Evolutionary conservation across 805 yeast species (phyloP), one percentile per base, ranked within the genome.

Genomic region (Yamadazyma olivae): DNA sequence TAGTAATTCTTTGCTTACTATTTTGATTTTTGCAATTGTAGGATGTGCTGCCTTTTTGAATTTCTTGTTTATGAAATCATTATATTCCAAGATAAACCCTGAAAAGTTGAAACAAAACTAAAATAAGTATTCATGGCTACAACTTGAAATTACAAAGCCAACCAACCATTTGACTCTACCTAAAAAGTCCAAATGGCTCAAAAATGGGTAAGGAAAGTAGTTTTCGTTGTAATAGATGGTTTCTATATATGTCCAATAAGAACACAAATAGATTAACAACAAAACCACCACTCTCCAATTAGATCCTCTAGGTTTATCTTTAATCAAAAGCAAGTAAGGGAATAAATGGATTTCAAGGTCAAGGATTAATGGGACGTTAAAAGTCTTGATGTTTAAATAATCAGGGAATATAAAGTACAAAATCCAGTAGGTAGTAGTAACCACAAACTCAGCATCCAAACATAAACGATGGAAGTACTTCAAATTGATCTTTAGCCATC

Each of bases 1-100:
- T 10, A 66, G 59, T 3, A 62, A 58, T 5, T 71, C 63, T 21
- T 57, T 59, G 7, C 55, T 55, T 15, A 65, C 83, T 39, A 53
- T 65, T 1, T 41, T 67, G 5, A 73, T 81, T 15, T 82, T 82
- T 51, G 58, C 53, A 0, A 45, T 59, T 6, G 75, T 81, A 15
- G 68, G 63, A 4, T 33, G 50, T 6, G 46, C 51, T 20, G 65
- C 60, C 7, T 65, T 58, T 35, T 39, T 46, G 2, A 62, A 56
- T 44, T 61, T 58, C 41, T 43, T 62, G 39, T 33, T 57, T n/a
- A 47, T 56, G 48, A 47, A 53, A 36, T 45, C 37, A 17, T 34
- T 61, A 17, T 54, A 63, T 44, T 57, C 50, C 5, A 29, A 20
- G 23, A 7, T 20, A 20, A 10, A 20, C 9, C 12, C 6, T 7